Evolutionary conservation across 169 alveolate genomes (phyloP).

Genomic region (Plasmodium ovale): DNA sequence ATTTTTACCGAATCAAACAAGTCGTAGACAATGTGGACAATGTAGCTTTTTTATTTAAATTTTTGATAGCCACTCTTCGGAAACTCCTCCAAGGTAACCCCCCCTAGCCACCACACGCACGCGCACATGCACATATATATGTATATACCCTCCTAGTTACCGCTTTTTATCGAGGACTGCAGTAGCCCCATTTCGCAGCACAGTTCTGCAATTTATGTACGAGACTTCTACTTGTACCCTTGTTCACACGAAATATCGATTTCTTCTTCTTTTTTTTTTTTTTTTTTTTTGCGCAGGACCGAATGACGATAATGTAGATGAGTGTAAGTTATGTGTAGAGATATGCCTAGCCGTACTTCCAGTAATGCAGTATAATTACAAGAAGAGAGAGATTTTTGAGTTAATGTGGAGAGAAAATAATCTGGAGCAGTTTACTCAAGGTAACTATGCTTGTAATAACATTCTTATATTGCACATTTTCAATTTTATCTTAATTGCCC

Average conservation of each 20-base stretch:
- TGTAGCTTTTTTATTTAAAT: conserved; percentile 13
- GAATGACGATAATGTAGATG: conserved; percentile 4
- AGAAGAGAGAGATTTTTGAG: conserved; percentile 28
- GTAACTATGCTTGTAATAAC: conserved; percentile 24
- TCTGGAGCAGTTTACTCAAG: neutral
- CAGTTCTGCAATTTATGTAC: too few species aligned
- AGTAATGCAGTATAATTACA: conserved; percentile 43
- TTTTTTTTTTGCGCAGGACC: conserved; percentile 5
- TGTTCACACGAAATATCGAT: neutral
- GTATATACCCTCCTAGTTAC: neutral
- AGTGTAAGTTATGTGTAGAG: conserved; percentile 62
- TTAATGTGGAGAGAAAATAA: conserved; percentile 54
- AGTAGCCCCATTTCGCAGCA: too few species aligned
- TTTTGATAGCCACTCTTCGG: conserved; percentile 43
- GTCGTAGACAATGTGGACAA: conserved; percentile 32
- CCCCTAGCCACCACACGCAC: too few species aligned
- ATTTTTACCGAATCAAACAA: conserved; percentile 11
- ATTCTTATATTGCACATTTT: conserved; percentile 50
- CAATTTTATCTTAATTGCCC: conserved; percentile 36
- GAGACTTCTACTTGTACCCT: neutral
- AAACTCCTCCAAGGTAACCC: neutral
- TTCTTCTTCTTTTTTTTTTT: neutral
- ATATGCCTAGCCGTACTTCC: conserved; percentile 41
- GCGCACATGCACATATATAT: neutral
- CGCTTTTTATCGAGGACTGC: too few species aligned